Evolutionary conservation across 1,139 yeast genomes (phyloP), one percentile per base, ranked within the genome.

Genomic region (Suhomyces maxii): DNA sequence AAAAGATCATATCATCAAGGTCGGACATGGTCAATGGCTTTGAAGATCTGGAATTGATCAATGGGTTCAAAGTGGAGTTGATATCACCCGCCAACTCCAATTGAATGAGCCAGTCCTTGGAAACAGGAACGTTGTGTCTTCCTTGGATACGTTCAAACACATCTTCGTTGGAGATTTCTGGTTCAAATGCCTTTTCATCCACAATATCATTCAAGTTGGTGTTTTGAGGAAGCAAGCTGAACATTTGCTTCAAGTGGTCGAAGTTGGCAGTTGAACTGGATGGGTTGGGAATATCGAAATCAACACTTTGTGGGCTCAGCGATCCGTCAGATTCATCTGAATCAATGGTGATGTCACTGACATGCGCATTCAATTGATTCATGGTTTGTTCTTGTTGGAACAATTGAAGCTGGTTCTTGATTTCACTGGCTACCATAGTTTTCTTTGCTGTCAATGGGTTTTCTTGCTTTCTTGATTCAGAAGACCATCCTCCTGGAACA

Each of bases 111-210:
- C 93, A 86, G 54, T 83, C 77, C 36, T 73, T 72, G 2, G 87
- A 73, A 0, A 75, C 70, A 0, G 83, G 78, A 36, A 82, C 67
- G 36, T 71, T 66, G 2, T 73, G 67, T 38, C 60, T 57, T 8
- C 58, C 59, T 49, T 63, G 68, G 37, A 74, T 65, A 6, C 48
- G 54, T 40, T 69, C 65, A 52, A 73, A 74, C 0, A 59, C 59
- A 6, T 57, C 54, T 6, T 65, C 74, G 45, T 67, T 64, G 1
- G 60, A 49, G 18, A 75, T 61, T 63, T 68, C 83, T 0, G 93
- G 93, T 62, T 86, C 95, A 56, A 79, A 86, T 1, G 82, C 86
- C 56, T 82, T 84, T 53, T 83, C 87, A 42, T 78, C 73, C 8
- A 83, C 73, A 12, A 83, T 69, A 10, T 72, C 74, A 43, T 64